Evolutionary conservation across 495 filamentous ascomycete genomes (phyloP), one percentile per base, ranked within the genome.

Genomic region (Xylaria bambusicola): DNA sequence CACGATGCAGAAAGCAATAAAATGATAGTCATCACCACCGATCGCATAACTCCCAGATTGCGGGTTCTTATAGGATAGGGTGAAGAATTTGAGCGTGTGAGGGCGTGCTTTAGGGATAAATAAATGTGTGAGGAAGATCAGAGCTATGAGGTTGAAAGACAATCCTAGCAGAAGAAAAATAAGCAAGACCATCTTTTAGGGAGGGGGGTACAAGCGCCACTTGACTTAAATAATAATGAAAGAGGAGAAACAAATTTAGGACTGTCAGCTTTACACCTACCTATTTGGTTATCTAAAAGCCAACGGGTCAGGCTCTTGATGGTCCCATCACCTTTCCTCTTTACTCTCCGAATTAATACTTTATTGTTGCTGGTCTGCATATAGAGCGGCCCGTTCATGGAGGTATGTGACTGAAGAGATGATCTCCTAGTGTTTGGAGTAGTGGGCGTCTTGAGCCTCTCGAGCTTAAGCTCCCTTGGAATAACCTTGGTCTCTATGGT

Each of bases 31-130:
- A 66, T 93, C 84, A 71, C 80, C 79, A 50, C 93, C 94, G 60
- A 86, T 81, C 4, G 82, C 80, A 71, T 96, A 97, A 31, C 81
- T 72, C 17, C 82, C 86, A 2, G 85, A 79, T 7, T 75, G 62
- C 6, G 83, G 75, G 63, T 93, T 86, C 73, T 89, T 86, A 75
- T 97, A 94, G 18, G 90, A 92, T 51, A 97, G 79, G 57, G 84
- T 81, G 74, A 93, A 93, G 76, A 95, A 96, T 55, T 91, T 93
- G 58, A 83, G 79, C 38, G 92, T 94, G 65, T 87, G 83, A n/a
- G 82, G 76, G 55, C 89, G 83, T 21, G 90, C 86, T 51, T 85
- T 85, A 36, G 93, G 93, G 73, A 93, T 88, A 60, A 82, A 85
- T 58, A 89, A 75, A 77, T 96, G 91, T 58, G 88, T 83, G 60